Evolutionary conservation across 2,329 filamentous ascomycete species (phyloP), one percentile per base, ranked within the genome.

Genomic region (Claviceps digitariae): DNA sequence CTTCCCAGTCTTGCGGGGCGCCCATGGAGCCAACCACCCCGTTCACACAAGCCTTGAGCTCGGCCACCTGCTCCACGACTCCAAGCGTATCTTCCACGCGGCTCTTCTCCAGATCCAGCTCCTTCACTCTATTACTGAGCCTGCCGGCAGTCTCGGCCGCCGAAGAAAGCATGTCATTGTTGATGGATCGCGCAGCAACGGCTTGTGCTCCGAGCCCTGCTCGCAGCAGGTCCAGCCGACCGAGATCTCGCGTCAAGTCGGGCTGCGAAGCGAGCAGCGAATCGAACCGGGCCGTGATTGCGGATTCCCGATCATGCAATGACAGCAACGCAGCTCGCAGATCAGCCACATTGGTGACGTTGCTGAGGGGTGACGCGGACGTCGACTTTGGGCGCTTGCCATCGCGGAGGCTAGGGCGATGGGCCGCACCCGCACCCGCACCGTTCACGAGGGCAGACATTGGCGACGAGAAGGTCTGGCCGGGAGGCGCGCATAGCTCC

Each of bases 1-100:
- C 93, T 69, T 98, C 93, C 93, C 93, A 98, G 72, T 98, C 93
- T 69, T 98, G 93, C 44, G 93, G 89, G 4, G 90, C 91, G 36
- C 91, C 93, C 93, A 98, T 98, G 55, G 87, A 94, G 20, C 90
- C 93, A 27, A 91, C 84, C 12, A 97, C 90, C 45, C 93, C 93
- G 56, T 96, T 82, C 38, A 97, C 88, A 66, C 93, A 98, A 9
- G 93, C 87, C 71, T 97, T 97, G 59, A 98, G 83, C 74, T 98
- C 93, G 5, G 88, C 87, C 15, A 98, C 91, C 71, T 96, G 90
- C 69, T 97, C 91, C 12, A 97, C 93, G 3, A 97, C 90, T 9
- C 85, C 79, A 54, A 98, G 73, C 0, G 93, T 97, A 50, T 90
- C 84, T 67, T 93, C 90, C 9, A 98, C 91, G 29, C 90, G 81